Evolutionary conservation across 2,329 filamentous ascomycete genomes (phyloP).

Genomic region (Dothidotthia symphoricarpi): DNA sequence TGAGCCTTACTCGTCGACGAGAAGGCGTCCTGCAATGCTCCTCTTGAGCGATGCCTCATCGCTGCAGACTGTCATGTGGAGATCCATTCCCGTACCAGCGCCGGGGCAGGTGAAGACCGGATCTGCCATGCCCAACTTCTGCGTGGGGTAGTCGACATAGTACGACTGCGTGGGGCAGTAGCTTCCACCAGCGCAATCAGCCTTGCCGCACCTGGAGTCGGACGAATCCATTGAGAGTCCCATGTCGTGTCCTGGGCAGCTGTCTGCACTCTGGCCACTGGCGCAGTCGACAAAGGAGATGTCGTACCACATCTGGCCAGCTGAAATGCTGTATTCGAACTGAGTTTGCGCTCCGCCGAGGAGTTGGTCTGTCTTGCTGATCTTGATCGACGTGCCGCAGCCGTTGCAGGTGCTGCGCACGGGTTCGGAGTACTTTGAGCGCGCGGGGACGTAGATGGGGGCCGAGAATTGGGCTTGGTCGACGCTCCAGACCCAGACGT

Average conservation of each 20-base stretch:
- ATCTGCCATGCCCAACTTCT: conserved; percentile 22
- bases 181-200: conserved; percentile 15
- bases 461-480: conserved; percentile 8
- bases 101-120: conserved; percentile 24
- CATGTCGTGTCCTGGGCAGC: conserved; percentile 24
- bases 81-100: conserved; percentile 16
- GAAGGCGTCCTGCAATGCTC: conserved; percentile 21
- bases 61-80: conserved; percentile 25
- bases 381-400: conserved; percentile 24
- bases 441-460: conserved; percentile 17
- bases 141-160: conserved; percentile 23
- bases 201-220: conserved; percentile 12
- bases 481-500: conserved; percentile 28
- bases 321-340: conserved; percentile 27
- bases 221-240: conserved; percentile 21
- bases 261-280: conserved; percentile 15
- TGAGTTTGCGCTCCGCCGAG: conserved; percentile 23
- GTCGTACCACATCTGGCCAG: conserved; percentile 25
- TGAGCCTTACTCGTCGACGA: too few relatives aligned
- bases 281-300: conserved; percentile 33
- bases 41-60: conserved; percentile 20
- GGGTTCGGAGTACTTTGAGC: conserved; percentile 19
- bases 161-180: conserved; percentile 29
- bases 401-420: conserved; percentile 16
- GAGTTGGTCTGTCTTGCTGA: conserved; percentile 25